Evolutionary conservation across 768 basidiomycete genomes (phyloP), one percentile per base, ranked within the genome.

Genomic region (Leccinum ochraceum): DNA sequence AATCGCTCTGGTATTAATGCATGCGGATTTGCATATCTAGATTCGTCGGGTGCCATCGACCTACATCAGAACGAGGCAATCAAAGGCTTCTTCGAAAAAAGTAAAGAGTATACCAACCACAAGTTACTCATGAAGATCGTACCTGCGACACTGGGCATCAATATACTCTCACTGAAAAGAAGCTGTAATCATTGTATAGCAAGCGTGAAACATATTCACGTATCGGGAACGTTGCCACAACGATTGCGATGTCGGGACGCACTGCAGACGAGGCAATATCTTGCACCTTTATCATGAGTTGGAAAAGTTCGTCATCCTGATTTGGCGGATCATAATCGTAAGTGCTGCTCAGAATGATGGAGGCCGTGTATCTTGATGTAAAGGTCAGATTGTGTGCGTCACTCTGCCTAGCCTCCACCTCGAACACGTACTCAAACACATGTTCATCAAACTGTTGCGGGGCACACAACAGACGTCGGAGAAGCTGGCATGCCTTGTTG

Each of bases 21-120:
- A 7, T 53, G 20, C 4, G 53, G 20, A 13, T 53, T 36, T 20
- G 53, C 20, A 8, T 37, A 53, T n/a, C 14, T 53, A 20, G 53
- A 53, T 53, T 53, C 53, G 22, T 53, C 22, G 34, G 37, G 53
- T 22, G 53, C 53, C 34, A 53, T 53, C 10, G 53, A 53, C 53
- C 53, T 53, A 24, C 20, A 36, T 14, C 30, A 16, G 4, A 53
- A 36, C 3, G 20, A 6, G 20, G 20, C 1, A 32, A 52, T 28
- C 28, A 11, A 32, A 0, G 17, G 7, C 1, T 32, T 9, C 4
- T 52, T 28, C 30, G n/a, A 4, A 52, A 32, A 22, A 53, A 16
- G 52, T 9, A 36, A 17, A 9, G 20, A 17, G 6, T 14, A 7
- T 20, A 36, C 53, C 30, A 17, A 53, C 53, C 53, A 53, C 20